Conservation (phyloP, 805 yeast species). For the Scheffersomyces ergatensis region DNA sequence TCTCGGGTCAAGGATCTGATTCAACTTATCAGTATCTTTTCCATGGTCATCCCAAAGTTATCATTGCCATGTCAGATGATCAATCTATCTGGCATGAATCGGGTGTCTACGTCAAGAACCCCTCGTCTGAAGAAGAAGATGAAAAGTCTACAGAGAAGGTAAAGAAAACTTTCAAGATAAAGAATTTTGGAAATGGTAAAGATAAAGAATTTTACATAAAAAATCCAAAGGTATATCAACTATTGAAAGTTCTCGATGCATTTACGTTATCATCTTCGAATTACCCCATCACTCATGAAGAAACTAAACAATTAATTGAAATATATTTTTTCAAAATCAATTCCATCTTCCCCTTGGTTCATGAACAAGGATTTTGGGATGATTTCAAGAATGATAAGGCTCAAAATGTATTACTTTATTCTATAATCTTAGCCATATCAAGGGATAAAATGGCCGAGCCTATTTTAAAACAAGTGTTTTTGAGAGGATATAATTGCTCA, state of each 20-base stretch:
- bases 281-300: conserved; percentile 16
- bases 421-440: conserved; percentile 25
- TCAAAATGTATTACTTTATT: conserved; percentile 20
- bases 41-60: conserved; percentile 24
- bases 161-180: neutral
- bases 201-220: conserved; percentile 13
- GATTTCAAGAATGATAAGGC: conserved; percentile 16
- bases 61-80: conserved; percentile 18
- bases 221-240: conserved; percentile 11
- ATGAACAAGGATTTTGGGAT: conserved; percentile 25
- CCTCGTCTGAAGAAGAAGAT: conserved; percentile 4
- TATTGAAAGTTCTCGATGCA: conserved; percentile 24
- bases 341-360: conserved; percentile 30
- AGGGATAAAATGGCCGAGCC: conserved; percentile 26
- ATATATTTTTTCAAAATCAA: conserved; percentile 31
- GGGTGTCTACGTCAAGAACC: conserved; percentile 19
- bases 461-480: conserved; percentile 18
- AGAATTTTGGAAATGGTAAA: conserved; percentile 8
- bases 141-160: neutral
- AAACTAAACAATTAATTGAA: conserved; percentile 18
- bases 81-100: conserved; percentile 20
- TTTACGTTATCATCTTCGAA: conserved; percentile 25
- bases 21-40: conserved; percentile 19
- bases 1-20: conserved; percentile 15
- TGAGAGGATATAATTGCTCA: conserved; percentile 4